phyloP scores from a whole-genome alignment of 2,329 filamentous ascomycete species.

The Alternaria viburni region DNA sequence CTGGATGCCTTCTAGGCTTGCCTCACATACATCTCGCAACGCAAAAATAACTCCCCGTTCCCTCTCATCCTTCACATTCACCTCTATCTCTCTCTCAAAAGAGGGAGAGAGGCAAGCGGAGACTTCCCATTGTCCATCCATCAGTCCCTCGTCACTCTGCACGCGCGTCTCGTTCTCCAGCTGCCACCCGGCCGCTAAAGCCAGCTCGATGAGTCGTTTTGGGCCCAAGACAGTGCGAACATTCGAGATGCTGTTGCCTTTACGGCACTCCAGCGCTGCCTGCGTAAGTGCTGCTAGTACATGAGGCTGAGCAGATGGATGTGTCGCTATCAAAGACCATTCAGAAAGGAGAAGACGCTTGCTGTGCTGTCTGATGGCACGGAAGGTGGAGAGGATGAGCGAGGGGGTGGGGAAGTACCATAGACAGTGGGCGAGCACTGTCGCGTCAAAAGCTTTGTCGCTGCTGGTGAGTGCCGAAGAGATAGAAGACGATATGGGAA shows the following conservation, averaged over 20 bases:
- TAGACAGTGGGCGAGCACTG: constrained; percentile 59
- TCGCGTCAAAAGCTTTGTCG: constrained; percentile 50
- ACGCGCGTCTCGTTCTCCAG: constrained; percentile 48
- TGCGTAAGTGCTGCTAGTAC: constrained; percentile 59
- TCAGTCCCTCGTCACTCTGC: constrained; percentile 49
- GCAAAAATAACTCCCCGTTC: constrained; percentile 20
- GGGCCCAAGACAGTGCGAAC: constrained; percentile 57
- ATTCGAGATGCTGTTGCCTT: constrained; percentile 52
- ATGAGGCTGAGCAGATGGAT: constrained; percentile 54
- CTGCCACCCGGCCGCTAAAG: constrained; percentile 47
- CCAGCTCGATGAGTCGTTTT: constrained; percentile 48
- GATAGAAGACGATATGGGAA: neutral
- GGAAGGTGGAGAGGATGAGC: constrained; percentile 48
- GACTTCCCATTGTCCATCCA: constrained; percentile 52
- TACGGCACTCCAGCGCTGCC: constrained; percentile 53
- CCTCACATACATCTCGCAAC: constrained; percentile 27
- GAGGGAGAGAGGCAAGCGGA: constrained; percentile 18
- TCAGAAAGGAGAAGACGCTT: constrained; percentile 55
- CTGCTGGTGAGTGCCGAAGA: constrained; percentile 9
- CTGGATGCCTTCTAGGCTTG: constrained; percentile 19
- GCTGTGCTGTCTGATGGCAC: constrained; percentile 43
- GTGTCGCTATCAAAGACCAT: constrained; percentile 53
- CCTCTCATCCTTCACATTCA: constrained; percentile 19
- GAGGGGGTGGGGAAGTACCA: constrained; percentile 60
- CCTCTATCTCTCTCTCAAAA: constrained; percentile 22